Conservation (phyloP, 2,329 filamentous ascomycete genomes). For the Fragosphaeria purpurea region DNA sequence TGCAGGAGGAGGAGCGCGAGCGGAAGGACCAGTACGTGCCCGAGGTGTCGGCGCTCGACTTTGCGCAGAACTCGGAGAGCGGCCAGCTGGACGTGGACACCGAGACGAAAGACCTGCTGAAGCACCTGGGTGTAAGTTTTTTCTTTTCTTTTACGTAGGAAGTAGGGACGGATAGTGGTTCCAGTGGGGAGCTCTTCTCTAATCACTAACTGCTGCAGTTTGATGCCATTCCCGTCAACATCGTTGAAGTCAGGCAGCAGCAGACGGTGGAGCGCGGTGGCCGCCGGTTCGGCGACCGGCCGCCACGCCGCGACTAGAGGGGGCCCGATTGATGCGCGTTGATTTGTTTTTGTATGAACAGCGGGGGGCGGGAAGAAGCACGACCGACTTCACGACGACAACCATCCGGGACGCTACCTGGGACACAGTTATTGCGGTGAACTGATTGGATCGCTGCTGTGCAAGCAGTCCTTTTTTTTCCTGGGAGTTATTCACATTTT, state of each 20-base stretch:
- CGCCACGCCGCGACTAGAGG: conserved; percentile 35
- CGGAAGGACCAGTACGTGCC: conserved; percentile 99
- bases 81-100: conserved; percentile 90
- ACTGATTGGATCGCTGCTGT: too few relatives aligned
- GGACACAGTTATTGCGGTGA: too few relatives aligned
- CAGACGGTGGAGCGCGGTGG: conserved; percentile 69
- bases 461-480: too few relatives aligned
- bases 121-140: conserved; percentile 89
- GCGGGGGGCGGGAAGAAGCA: neutral
- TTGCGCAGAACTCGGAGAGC: conserved; percentile 85
- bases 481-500: too few relatives aligned
- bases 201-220: conserved; percentile 51
- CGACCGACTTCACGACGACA: too few relatives aligned
- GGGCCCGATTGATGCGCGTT: too few relatives aligned
- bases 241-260: conserved; percentile 80
- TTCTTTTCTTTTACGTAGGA: neutral
- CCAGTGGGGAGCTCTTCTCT: neutral
- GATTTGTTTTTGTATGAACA: neutral
- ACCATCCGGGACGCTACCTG: too few relatives aligned
- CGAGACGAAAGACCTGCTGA: conserved; percentile 98
- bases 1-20: conserved; percentile 99
- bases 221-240: conserved; percentile 94
- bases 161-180: too few relatives aligned
- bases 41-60: conserved; percentile 97
- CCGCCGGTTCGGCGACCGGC: conserved; percentile 33